Evolutionary conservation across 345 rosid species (phyloP), one percentile per base, ranked within the genome.

Genomic region (Moricandia moricandioides): DNA sequence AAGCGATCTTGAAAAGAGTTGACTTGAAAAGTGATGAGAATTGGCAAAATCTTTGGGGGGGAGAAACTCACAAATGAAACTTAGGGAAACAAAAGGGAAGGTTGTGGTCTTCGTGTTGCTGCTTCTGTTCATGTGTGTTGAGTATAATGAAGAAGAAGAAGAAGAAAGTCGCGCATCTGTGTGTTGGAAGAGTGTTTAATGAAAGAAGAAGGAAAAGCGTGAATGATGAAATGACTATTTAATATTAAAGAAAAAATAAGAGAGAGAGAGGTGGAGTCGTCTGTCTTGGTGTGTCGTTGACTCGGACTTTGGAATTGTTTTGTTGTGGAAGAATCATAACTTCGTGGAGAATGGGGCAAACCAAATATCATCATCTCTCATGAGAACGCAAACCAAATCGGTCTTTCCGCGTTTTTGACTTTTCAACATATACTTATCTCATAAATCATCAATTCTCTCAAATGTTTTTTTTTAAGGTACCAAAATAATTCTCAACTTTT

Each of bases 331-430:
- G 49, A 58, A 66, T 74, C 72, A 69, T 55, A 70, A 33, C 21
- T 13, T 70, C 55, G 76, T 71, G 33, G 65, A 70, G 62, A 56
- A 43, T 26, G 67, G 65, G 75, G 59, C 51, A 65, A 64, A 77
- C 5, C 39, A 43, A 61, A 2, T 0, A 33, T 29, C 17, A 76
- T 43, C 14, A 4, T 29, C 6, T 13, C 51, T 45, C 17, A 45
- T 76, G 74, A 69, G 70, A 70, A 70, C 75, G 47, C 71, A 31
- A 47, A 35, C 13, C 40, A 34, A 47, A 14, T 39, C 34, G 67
- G 80, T 77, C 76, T 77, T 77, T 77, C 26, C 80, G 80, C 71
- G 80, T 77, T 60, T 75, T 57, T 65, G 71, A 70, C 75, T 70
- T 64, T 77, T 77, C 71, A 21, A 55, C 60, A 55, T 55, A 8